Percentiles rank a stretch among this genome's conserved stretches.
phyloP scores from a whole-genome alignment of 192 early-diverging fungal genomes.

The Coemansia reversa region DNA sequence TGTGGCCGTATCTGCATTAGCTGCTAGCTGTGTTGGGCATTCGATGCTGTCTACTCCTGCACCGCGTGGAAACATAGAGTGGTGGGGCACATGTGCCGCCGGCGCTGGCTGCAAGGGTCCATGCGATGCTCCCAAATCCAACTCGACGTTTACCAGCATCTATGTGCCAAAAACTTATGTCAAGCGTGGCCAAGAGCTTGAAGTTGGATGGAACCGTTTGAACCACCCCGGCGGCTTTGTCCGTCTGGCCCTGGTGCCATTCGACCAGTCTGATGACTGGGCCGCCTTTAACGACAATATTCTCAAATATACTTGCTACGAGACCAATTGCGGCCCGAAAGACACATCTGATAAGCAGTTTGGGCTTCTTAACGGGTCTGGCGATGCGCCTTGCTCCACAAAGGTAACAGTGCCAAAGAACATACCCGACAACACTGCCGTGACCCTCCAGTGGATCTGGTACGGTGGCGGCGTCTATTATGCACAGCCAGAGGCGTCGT shows the following conservation, averaged over 20 bases:
- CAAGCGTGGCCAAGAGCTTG: slow-evolving; percentile 57
- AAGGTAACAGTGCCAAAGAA: slow-evolving; percentile 55
- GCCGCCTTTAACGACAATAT: slow-evolving; percentile 56
- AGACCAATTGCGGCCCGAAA: slow-evolving; percentile 59
- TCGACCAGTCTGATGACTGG: slow-evolving; percentile 61
- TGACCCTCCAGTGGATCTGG: slow-evolving; percentile 66
- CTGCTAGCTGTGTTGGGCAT: slow-evolving; percentile 49
- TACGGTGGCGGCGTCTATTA: slow-evolving; percentile 64
- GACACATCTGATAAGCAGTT: slow-evolving; percentile 35
- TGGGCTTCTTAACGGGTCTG: slow-evolving; percentile 58
- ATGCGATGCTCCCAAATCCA: slow-evolving; percentile 54
- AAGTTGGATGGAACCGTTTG: slow-evolving; percentile 56
- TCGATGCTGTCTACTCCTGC: slow-evolving; percentile 35
- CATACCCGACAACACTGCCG: slow-evolving; percentile 55
- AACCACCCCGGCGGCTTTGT: slow-evolving; percentile 68
- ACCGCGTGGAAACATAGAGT: slow-evolving; percentile 44
- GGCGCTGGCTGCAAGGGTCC: slow-evolving; percentile 64
- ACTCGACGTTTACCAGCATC: slow-evolving; percentile 57
- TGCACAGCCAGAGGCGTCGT: slow-evolving; percentile 56
- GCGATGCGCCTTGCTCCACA: slow-evolving; percentile 55
- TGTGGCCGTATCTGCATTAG: slow-evolving; percentile 31
- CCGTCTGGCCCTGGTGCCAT: slow-evolving; percentile 60
- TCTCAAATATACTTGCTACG: slow-evolving; percentile 60
- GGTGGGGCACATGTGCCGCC: slow-evolving; percentile 53
- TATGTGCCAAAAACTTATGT: slow-evolving; percentile 56